phyloP scores from a whole-genome alignment of 305 asterid genomes.

The Rubia occidens region DNA sequence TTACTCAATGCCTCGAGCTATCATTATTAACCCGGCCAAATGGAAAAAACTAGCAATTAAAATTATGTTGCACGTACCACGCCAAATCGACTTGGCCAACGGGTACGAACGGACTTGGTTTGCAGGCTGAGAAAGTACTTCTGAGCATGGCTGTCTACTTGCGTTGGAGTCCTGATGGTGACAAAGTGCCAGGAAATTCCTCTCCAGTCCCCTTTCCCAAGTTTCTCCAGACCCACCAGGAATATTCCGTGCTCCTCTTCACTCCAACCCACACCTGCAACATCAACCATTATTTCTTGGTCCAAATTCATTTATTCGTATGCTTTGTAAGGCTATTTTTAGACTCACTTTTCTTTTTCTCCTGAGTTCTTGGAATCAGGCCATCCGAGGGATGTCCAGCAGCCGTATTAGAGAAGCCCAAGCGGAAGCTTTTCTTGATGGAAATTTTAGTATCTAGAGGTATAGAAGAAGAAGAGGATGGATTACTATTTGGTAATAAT shows the following conservation, averaged over 20 bases:
- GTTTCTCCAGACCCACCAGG: constrained; percentile 42
- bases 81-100: constrained; percentile 27
- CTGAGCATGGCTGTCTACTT: constrained; percentile 63
- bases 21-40: too few relatives aligned
- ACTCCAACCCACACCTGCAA: constrained; percentile 43
- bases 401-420: constrained; percentile 9
- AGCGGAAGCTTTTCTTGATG: constrained; percentile 19
- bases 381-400: constrained; percentile 18
- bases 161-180: constrained; percentile 48
- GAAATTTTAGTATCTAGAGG: background rate
- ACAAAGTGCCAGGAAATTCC: constrained; percentile 50
- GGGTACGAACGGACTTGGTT: constrained; percentile 18
- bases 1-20: too few relatives aligned
- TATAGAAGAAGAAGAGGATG: too few relatives aligned
- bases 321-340: background rate
- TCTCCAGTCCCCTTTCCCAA: constrained; percentile 62
- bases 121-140: constrained; percentile 37
- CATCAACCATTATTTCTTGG: background rate
- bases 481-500: too few relatives aligned
- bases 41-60: too few relatives aligned
- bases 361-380: constrained; percentile 8
- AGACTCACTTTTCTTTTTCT: constrained; percentile 16
- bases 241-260: constrained; percentile 52
- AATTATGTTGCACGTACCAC: too few relatives aligned
- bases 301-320: background rate